phyloP scores from a whole-genome alignment of 2,329 filamentous ascomycete genomes.

The Claviceps pusilla region DNA sequence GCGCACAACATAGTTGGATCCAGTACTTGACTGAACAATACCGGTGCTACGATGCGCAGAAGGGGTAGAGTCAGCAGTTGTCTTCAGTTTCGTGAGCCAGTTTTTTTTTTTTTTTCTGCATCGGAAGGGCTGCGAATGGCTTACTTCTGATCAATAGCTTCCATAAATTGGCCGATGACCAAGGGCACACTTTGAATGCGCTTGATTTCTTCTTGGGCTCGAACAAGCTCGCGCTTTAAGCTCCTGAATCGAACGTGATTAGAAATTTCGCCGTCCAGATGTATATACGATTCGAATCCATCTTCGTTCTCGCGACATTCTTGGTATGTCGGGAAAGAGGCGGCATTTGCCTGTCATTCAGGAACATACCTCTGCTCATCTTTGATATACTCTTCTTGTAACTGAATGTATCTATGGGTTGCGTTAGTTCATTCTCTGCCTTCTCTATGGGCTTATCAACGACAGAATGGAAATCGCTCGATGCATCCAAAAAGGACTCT shows the following conservation, averaged over 20 bases:
- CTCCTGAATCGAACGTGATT: slow-evolving; percentile 39
- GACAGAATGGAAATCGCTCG: not conserved
- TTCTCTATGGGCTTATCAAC: not conserved
- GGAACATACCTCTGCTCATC: slow-evolving; percentile 74
- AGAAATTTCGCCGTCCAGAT: not conserved
- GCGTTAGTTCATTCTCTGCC: slow-evolving; percentile 12
- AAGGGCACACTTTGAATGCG: slow-evolving; percentile 95
- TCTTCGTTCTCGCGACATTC: not conserved
- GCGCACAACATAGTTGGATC: slow-evolving; percentile 96
- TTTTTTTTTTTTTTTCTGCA: not conserved
- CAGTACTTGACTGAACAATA: slow-evolving; percentile 95
- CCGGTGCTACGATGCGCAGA: slow-evolving; percentile 53
- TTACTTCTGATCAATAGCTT: slow-evolving; percentile 98
- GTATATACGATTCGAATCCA: not conserved
- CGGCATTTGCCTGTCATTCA: not conserved
- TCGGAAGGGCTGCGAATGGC: slow-evolving; percentile 12
- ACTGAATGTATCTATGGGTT: slow-evolving; percentile 62
- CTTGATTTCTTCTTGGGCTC: slow-evolving; percentile 98
- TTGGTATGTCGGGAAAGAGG: not conserved
- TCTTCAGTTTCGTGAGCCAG: not conserved
- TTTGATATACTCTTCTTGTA: slow-evolving; percentile 99
- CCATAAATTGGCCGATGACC: slow-evolving; percentile 99
- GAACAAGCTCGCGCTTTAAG: slow-evolving; percentile 89
- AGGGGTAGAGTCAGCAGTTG: not conserved
- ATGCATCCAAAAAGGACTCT: not conserved